These are phyloP conservation scores for Pestalotiopsis sp. DNA, from an alignment of 2,329 filamentous ascomycete genomes.

Conservation along the genomic window DNA sequence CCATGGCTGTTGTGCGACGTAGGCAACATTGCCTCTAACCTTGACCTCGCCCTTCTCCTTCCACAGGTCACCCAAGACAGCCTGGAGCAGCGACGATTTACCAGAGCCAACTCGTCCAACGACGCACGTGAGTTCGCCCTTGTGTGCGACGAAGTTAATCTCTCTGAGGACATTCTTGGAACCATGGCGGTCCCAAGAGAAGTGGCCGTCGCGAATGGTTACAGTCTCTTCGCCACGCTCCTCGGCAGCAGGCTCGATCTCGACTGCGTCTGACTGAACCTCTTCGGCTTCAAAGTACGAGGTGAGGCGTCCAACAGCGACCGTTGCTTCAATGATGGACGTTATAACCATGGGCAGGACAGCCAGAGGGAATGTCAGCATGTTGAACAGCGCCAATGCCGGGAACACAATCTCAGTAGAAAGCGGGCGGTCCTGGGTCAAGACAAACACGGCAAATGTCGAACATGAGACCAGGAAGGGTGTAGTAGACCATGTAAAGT, in stretches of 20 bases:
- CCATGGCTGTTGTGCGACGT: slow-evolving; percentile 92
- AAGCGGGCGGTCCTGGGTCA: slow-evolving; percentile 77
- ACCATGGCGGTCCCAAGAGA: slow-evolving; percentile 92
- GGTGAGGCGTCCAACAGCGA: slow-evolving; percentile 84
- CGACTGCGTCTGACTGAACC: slow-evolving; percentile 81
- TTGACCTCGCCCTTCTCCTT: slow-evolving; percentile 83
- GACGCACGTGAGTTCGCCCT: slow-evolving; percentile 90
- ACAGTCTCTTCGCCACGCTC: slow-evolving; percentile 85
- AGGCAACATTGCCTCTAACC: slow-evolving; percentile 80
- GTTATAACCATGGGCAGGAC: slow-evolving; percentile 98
- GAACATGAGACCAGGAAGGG: slow-evolving; percentile 97
- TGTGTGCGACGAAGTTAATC: slow-evolving; percentile 85
- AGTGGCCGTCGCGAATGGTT: slow-evolving; percentile 78
- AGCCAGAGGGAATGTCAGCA: slow-evolving; percentile 91
- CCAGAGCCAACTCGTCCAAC: slow-evolving; percentile 93
- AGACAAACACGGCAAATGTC: slow-evolving; percentile 91
- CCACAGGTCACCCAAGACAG: slow-evolving; percentile 87
- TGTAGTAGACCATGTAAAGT: slow-evolving; percentile 97
- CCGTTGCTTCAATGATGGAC: slow-evolving; percentile 91
- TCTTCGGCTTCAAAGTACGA: slow-evolving; percentile 86
- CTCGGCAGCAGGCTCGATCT: slow-evolving; percentile 66
- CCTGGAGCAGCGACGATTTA: slow-evolving; percentile 89
- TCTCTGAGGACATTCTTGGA: slow-evolving; percentile 71
- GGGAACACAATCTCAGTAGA: slow-evolving; percentile 97
- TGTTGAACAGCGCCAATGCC: slow-evolving; percentile 85